phyloP scores from a whole-genome alignment of 495 filamentous ascomycete species.

The Tuber umbilicatum region DNA sequence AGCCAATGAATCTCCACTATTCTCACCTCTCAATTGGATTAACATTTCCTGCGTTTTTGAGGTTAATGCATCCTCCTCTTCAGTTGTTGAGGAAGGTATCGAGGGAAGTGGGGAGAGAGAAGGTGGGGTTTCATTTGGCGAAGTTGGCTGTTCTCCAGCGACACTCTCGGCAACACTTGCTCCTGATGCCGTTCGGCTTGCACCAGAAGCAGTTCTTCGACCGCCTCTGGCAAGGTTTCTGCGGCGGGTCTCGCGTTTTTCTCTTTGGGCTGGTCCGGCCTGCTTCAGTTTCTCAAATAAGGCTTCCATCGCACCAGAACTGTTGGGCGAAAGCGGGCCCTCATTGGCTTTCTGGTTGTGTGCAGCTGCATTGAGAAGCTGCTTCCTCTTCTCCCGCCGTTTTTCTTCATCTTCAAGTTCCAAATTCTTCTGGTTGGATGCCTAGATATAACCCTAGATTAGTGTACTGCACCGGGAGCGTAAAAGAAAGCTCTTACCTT shows the following conservation, averaged over 20 bases:
- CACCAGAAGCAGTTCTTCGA: conserved; percentile 28
- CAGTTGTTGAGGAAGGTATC: conserved; percentile 25
- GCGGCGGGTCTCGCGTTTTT: conserved; percentile 79
- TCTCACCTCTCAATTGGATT: conserved; percentile 29
- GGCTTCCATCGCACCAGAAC: conserved; percentile 81
- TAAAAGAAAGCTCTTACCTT: conserved; percentile 53
- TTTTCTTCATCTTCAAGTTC: conserved; percentile 71
- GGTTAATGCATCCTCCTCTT: conserved; percentile 33
- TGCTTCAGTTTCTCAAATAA: conserved; percentile 93
- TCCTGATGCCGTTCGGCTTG: conserved; percentile 29
- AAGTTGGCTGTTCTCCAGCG: conserved; percentile 23
- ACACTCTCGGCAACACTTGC: conserved; percentile 19
- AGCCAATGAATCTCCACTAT: conserved; percentile 28
- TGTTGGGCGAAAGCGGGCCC: conserved; percentile 55
- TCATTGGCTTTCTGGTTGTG: conserved; percentile 46
- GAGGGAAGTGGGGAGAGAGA: conserved; percentile 19
- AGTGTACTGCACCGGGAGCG: not conserved
- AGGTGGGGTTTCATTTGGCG: conserved; percentile 19
- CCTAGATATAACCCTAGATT: conserved; percentile 47
- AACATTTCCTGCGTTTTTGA: conserved; percentile 39
- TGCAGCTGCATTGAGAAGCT: conserved; percentile 58
- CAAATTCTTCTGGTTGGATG: conserved; percentile 87
- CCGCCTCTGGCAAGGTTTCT: conserved; percentile 50
- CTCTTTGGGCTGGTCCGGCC: conserved; percentile 79
- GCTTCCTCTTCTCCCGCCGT: conserved; percentile 86